Evolutionary conservation across 495 filamentous ascomycete genomes (phyloP), one percentile per base, ranked within the genome.

Genomic region (Tuber microsphaerosporum): DNA sequence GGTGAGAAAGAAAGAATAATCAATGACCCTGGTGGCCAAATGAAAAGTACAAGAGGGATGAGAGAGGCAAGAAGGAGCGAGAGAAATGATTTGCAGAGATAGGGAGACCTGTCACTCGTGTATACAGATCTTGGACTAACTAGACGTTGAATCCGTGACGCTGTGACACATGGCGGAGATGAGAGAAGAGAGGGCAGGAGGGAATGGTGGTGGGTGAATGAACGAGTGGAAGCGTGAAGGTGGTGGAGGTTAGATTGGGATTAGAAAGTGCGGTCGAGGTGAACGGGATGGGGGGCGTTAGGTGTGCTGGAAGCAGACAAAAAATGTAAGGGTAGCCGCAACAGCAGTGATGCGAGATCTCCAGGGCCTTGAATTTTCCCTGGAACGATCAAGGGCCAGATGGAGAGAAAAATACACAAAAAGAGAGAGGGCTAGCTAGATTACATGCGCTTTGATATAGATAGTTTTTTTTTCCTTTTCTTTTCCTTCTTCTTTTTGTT

Each of bases 111-210:
- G 72, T 61, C 61, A 73, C 46, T 73, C 72, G 72, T 73, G 45
- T 34, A 76, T 69, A 46, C 68, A 56, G 68, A 79, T 71, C 77
- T 75, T 65, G 56, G 78, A 75, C 51, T 75, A 75, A 80, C 74
- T 77, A 80, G 77, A 51, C 72, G 70, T 72, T 80, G 42, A 77
- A 74, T 73, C 42, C 69, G 76, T 71, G 43, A 77, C 31, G 68
- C 77, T 65, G 72, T 73, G 72, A 77, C 79, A 80, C 78, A 81
- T 81, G 45, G 79, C 79, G 72, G 78, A 81, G 73, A 81, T 74
- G 69, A 80, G 74, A 31, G n/a, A 61, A 77, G 75, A 74, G 75
- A 74, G 70, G 72, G 77, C 70, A 72, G 75, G 77, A 77, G 76
- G 75, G 46, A 76, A 70, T 48, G 74, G 70, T 48, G 46, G 72